Evolutionary conservation across 1,284 basidiomycete genomes (phyloP), one percentile per base, ranked within the genome.

Genomic region (Irpex sp.): DNA sequence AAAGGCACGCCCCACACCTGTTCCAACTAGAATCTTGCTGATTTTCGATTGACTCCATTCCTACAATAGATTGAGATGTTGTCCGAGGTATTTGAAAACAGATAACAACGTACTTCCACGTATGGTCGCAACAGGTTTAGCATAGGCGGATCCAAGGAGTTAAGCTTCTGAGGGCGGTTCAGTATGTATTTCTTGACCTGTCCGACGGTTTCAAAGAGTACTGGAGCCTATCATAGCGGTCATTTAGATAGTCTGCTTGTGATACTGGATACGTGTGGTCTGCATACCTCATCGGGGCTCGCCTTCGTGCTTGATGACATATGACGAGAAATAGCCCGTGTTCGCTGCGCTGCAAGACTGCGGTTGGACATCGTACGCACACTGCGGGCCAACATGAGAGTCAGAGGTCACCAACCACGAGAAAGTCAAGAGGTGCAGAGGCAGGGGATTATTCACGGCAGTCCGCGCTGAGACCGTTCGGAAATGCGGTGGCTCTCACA

Each of bases 81-180:
- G 44, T n/a, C 38, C 15, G 4, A 8, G 15, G 19, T 11, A 61
- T 11, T 15, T 56, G 1, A 19, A 21, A 7, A 36, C 36, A 47
- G 21, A 60, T 49, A 34, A 44, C 11, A 59, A 68, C 81, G 64
- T 66, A 92, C 93, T 81, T 93, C 84, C 48, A 97, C 84, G 72
- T 90, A 88, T 13, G 85, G 81, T 48, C 85, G 80, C 26, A 99
- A 81, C 15, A 87, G 72, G 37, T 84, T 75, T 58, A 99, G 86
- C 95, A 98, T 98, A 52, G 86, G 80, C 60, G 84, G 79, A 75
- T 96, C 88, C 61, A 99, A 83, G 1, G 95, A 89, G 79, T 99
- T 99, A 55, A 95, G 82, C 75, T 94, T 94, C 67, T 78, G 78
- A 2, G 93, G 87, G 60, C 96, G 84, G 74, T 98, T 97, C 63